These are phyloP conservation scores for Scedosporium aurantiacum DNA, from an alignment of 2,329 filamentous ascomycete species.

Conservation along the genomic window DNA sequence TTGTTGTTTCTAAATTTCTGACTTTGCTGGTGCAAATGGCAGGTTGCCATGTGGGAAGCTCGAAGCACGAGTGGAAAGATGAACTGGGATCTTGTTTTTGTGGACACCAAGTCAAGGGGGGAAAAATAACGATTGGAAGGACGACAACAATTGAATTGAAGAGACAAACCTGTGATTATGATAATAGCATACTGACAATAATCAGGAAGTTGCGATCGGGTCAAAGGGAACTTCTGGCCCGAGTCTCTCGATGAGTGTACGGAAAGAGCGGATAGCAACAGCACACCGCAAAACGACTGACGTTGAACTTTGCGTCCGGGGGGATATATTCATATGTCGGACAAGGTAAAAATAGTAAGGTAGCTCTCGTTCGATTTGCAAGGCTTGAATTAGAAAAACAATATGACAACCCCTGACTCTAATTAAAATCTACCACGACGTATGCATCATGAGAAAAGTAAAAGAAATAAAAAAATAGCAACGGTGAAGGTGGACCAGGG, in stretches of 20 bases:
- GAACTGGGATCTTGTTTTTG: neutral
- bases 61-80: neutral
- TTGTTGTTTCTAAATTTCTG: neutral
- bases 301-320: neutral
- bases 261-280: neutral
- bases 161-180: neutral
- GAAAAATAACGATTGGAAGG: neutral
- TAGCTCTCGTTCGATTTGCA: neutral
- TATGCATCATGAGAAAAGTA: neutral
- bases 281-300: neutral
- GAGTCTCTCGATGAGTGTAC: neutral
- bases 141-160: neutral
- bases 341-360: neutral
- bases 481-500: neutral
- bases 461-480: neutral
- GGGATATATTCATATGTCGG: neutral
- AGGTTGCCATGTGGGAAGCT: neutral
- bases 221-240: neutral
- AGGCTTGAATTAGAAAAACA: neutral
- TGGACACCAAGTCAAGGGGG: neutral
- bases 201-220: conserved; percentile 1
- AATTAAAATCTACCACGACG: neutral
- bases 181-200: neutral
- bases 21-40: neutral
- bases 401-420: neutral